Evolutionary conservation across 208 protist species (phyloP).

Genomic region (Acanthamoeba rhysodes): DNA sequence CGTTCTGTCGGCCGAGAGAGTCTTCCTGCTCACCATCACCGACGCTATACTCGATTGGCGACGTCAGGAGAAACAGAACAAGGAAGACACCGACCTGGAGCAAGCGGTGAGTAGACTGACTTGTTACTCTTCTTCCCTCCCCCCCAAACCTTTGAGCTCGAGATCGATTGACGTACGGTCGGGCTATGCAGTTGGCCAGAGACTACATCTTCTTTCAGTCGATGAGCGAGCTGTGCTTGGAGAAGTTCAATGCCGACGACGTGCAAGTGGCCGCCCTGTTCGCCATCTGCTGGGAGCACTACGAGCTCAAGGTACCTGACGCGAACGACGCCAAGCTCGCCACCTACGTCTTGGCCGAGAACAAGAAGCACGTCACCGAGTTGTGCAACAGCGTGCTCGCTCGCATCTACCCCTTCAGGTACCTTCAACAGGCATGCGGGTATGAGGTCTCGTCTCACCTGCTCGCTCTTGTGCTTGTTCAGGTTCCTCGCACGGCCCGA

Average conservation of each 20-base stretch:
- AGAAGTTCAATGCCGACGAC: slow-evolving; percentile 29
- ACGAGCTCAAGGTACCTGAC: slow-evolving; percentile 52
- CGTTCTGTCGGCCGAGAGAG: background rate
- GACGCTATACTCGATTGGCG: slow-evolving; percentile 39
- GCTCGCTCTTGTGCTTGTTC: background rate
- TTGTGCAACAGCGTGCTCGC: slow-evolving; percentile 57
- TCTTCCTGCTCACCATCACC: background rate
- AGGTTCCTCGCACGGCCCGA: slow-evolving; percentile 41
- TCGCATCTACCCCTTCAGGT: slow-evolving; percentile 66
- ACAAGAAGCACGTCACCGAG: slow-evolving; percentile 31
- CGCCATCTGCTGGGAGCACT: slow-evolving; percentile 64
- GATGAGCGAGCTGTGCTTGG: background rate
- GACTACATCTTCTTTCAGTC: slow-evolving; percentile 63
- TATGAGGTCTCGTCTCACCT: background rate
- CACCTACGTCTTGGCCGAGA: background rate
- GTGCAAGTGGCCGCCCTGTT: slow-evolving; percentile 45
- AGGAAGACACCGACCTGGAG: slow-evolving; percentile 9
- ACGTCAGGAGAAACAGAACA: slow-evolving; percentile 8
- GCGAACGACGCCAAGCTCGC: background rate
- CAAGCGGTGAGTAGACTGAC: background rate
- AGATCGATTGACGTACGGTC: background rate
- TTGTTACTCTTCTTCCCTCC: background rate
- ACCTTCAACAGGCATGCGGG: background rate
- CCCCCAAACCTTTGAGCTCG: no score
- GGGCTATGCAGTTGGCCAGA: background rate